Base-by-base conservation (phyloP, 768 basidiomycete species). In the Gloeophyllum trabeum region DNA sequence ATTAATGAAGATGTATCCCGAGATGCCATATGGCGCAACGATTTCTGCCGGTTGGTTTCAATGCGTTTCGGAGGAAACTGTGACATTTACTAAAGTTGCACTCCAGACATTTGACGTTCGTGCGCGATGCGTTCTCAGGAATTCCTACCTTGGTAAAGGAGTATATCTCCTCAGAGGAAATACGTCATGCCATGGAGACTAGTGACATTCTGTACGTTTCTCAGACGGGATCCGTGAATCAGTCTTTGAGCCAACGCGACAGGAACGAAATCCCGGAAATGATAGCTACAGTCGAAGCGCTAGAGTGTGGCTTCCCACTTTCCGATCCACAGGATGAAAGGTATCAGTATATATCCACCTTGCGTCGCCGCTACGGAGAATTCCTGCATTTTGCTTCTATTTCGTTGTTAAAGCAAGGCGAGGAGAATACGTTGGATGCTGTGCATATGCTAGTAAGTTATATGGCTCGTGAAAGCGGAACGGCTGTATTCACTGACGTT, bases 341-440 rank as follows among this genome's bases (percentile, higher is more conserved):
- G 24, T 76, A 81, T 54, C 65, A 71, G 46, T 81, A 77, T 48
- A 71, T 88, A 14, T 57, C 63, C 4, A 49, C 58, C 2, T 58
- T 89, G 45, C 74, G 76, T 40, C 58, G 62, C 18, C 72, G 81
- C 5, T 81, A 85, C 48, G 85, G 84, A 1, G 60, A 61, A 19
- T 75, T 88, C 48, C 61, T 94, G 22, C 83, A 87, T 49, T 58
- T 66, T 20, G 84, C 86, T 0, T 87, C 88, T 0, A 63, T 67
- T 4, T 72, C 75, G 14, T 58, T 89, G 48, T 71, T 71, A 25
- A 69, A 75, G 46, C 84, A 86, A 57, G 85, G 84, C 4, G 80
- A 83, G 52, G 81, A 85, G 58, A 84, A 81, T 48, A 81, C 79
- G 2, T 76, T 92, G 5, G 89, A 92, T 58, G 79, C 81, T 4